Percentiles rank a stretch among this genome's conserved stretches.
Conservation (phyloP, 352 stramenopile species). For the Pythium grandisporangium region DNA sequence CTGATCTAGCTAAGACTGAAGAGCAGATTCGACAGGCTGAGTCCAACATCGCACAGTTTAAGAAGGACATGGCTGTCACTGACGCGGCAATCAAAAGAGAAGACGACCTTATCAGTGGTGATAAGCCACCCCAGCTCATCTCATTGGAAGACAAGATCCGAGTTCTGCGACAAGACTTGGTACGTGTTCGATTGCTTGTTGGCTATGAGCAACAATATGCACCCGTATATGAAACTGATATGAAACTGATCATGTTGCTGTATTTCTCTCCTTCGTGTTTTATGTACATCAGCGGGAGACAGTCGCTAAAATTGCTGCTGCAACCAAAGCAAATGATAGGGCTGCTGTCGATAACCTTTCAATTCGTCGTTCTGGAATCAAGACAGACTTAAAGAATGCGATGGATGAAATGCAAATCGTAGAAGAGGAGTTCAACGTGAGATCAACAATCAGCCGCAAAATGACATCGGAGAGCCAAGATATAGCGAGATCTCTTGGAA, state of each 20-base stretch:
- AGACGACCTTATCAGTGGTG: conserved; percentile 71
- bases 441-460: conserved; percentile 1
- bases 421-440: conserved; percentile 37
- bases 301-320: conserved; percentile 33
- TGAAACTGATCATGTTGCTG: too few species aligned
- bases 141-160: conserved; percentile 72
- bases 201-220: too few species aligned
- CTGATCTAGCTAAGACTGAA: conserved; percentile 53
- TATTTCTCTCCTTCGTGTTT: too few species aligned
- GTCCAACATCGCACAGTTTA: conserved; percentile 58
- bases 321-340: conserved; percentile 25
- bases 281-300: conserved; percentile 31
- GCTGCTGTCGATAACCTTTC: conserved; percentile 40
- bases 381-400: conserved; percentile 52
- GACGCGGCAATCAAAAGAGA: conserved; percentile 56
- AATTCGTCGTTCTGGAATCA: conserved; percentile 38
- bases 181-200: too few species aligned
- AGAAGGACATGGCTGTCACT: conserved; percentile 53
- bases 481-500: too few species aligned
- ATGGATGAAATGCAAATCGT: conserved; percentile 58
- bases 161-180: conserved; percentile 54
- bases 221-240: too few species aligned
- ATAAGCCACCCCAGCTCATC: conserved; percentile 67
- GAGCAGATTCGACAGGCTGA: conserved; percentile 39
- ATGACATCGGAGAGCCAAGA: background rate